Evolutionary conservation across 805 yeast species (phyloP).

Genomic region (Nakazawaea laoshanensis): DNA sequence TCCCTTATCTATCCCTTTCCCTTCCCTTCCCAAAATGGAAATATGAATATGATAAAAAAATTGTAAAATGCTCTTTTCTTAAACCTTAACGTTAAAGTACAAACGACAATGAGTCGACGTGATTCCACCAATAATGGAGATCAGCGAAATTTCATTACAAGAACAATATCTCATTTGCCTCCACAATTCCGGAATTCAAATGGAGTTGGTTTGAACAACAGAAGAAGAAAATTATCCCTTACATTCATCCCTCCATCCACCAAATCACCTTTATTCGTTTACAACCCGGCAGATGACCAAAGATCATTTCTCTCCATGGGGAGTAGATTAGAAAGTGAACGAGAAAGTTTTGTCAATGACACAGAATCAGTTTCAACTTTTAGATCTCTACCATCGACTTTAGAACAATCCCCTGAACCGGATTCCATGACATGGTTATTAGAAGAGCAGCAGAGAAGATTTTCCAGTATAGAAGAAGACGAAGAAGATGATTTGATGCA

Average conservation of each 20-base stretch:
- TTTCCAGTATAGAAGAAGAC: slow-evolving; percentile 11
- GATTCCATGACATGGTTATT: slow-evolving; percentile 26
- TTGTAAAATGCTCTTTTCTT: too few species aligned
- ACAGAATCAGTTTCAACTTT: slow-evolving; percentile 23
- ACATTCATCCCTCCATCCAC: slow-evolving; percentile 29
- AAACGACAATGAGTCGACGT: not conserved
- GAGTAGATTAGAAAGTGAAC: slow-evolving; percentile 19
- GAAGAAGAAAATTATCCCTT: slow-evolving; percentile 24
- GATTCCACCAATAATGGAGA: not conserved
- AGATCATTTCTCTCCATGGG: slow-evolving; percentile 26
- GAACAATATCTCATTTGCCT: slow-evolving; percentile 18
- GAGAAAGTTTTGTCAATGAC: slow-evolving; percentile 17
- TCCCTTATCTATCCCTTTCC: too few species aligned
- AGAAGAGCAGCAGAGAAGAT: slow-evolving; percentile 26
- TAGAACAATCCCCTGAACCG: slow-evolving; percentile 22
- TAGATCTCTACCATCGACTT: slow-evolving; percentile 26
- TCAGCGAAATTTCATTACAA: slow-evolving; percentile 11
- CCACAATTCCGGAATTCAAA: slow-evolving; percentile 17
- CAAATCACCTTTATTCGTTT: slow-evolving; percentile 25
- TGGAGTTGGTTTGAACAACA: slow-evolving; percentile 22
- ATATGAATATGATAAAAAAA: too few species aligned
- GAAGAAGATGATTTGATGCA: slow-evolving; percentile 10
- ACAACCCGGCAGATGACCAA: slow-evolving; percentile 22
- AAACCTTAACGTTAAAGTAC: too few species aligned
- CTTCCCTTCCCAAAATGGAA: too few species aligned